These are phyloP conservation scores for Ceratobasidium sp. DNA, from an alignment of 1,284 basidiomycete species.

Conservation along the genomic window DNA sequence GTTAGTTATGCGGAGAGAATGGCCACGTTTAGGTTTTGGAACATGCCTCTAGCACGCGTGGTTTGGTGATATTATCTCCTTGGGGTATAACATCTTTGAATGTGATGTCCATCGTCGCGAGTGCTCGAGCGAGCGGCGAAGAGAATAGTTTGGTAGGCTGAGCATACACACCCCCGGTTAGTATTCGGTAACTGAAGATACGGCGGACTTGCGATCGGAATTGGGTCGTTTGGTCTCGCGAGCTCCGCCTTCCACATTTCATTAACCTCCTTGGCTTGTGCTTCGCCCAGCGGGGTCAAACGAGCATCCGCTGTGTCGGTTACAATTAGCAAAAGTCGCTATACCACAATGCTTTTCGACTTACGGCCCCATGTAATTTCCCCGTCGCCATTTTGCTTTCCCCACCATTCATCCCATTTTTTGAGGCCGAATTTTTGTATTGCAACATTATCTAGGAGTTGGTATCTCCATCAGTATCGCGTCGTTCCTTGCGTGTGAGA, in stretches of 20 bases:
- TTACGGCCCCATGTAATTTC: slow-evolving; percentile 79
- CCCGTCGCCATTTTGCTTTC: slow-evolving; percentile 72
- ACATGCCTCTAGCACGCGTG: slow-evolving; percentile 62
- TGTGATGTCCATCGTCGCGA: slow-evolving; percentile 70
- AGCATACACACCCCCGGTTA: neutral
- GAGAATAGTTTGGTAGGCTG: slow-evolving; percentile 66
- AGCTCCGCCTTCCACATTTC: slow-evolving; percentile 67
- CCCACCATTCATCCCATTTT: slow-evolving; percentile 62
- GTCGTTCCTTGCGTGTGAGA: neutral
- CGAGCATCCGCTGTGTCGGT: slow-evolving; percentile 8
- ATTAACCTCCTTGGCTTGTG: slow-evolving; percentile 51
- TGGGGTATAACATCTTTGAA: slow-evolving; percentile 57
- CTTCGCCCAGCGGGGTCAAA: slow-evolving; percentile 19
- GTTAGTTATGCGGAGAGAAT: neutral
- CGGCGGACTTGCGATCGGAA: slow-evolving; percentile 49
- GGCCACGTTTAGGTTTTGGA: neutral
- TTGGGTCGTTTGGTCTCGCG: slow-evolving; percentile 51
- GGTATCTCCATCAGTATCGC: neutral
- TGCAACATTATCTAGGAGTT: slow-evolving; percentile 70
- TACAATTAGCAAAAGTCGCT: neutral
- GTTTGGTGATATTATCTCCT: slow-evolving; percentile 46
- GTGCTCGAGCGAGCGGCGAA: slow-evolving; percentile 76
- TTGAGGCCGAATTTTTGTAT: slow-evolving; percentile 72
- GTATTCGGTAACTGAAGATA: too few species aligned
- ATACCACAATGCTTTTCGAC: slow-evolving; percentile 47